These are phyloP conservation scores for Musa balbisiana DNA, from an alignment of 202 grass and related monocot species.

Conservation along the genomic window DNA sequence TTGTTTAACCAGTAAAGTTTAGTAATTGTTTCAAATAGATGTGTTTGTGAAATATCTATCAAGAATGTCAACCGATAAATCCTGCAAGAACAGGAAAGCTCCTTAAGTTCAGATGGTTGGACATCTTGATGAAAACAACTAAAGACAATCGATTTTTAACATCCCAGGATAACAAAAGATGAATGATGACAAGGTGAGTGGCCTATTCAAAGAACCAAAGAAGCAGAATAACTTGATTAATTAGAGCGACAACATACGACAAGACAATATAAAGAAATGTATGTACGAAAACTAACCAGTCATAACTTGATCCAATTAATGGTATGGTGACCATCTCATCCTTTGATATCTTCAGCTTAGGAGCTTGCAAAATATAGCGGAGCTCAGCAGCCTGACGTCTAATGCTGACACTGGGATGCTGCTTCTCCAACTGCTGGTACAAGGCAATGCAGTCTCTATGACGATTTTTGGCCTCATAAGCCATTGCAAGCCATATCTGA, in stretches of 20 bases:
- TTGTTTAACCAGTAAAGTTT: neutral
- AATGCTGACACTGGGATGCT: conserved; percentile 77
- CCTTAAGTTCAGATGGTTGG: too few relatives aligned
- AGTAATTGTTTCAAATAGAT: neutral
- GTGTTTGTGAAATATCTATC: neutral
- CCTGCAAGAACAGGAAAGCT: neutral
- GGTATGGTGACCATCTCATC: conserved; percentile 97
- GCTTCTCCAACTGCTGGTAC: conserved; percentile 80
- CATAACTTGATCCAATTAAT: conserved; percentile 89
- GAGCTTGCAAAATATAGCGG: conserved; percentile 86
- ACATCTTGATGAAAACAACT: too few relatives aligned
- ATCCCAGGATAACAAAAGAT: neutral
- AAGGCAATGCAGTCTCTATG: conserved; percentile 91
- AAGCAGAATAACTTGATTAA: neutral
- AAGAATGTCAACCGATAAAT: neutral
- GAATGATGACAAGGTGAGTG: neutral
- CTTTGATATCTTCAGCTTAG: conserved; percentile 93
- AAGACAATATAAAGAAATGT: neutral
- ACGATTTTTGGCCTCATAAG: conserved; percentile 87
- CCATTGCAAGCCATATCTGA: conserved; percentile 99
- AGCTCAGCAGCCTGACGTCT: conserved; percentile 88
- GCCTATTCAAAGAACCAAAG: neutral
- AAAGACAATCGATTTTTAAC: too few relatives aligned
- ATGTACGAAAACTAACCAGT: conserved; percentile 50
- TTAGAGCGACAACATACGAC: too few relatives aligned